These are phyloP conservation scores for Cryptococcus deneoformans DNA, from an alignment of 1,284 basidiomycete genomes.

Conservation along the genomic window DNA sequence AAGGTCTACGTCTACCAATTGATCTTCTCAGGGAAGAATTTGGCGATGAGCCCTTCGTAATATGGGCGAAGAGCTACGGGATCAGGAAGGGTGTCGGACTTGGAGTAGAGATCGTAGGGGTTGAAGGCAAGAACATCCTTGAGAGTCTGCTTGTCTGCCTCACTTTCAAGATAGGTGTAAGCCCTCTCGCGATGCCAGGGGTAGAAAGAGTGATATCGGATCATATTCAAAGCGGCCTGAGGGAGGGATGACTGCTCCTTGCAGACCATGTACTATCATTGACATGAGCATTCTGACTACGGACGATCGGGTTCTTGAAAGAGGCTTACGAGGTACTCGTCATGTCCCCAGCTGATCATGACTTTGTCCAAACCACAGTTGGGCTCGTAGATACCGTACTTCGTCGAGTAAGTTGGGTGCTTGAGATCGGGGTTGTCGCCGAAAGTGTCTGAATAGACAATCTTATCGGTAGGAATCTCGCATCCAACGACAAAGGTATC, in stretches of 20 bases:
- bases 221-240: constrained; percentile 80
- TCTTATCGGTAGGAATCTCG: constrained; percentile 73
- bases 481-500: constrained; percentile 88
- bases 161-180: constrained; percentile 72
- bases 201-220: constrained; percentile 92
- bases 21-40: constrained; percentile 75
- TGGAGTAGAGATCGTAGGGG: constrained; percentile 86
- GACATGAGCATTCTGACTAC: constrained; percentile 53
- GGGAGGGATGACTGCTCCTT: constrained; percentile 56
- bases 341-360: constrained; percentile 82
- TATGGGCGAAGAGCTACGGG: constrained; percentile 69
- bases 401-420: constrained; percentile 71
- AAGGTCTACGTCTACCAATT: constrained; percentile 65
- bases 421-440: constrained; percentile 69
- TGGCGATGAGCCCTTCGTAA: constrained; percentile 74
- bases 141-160: constrained; percentile 51
- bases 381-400: constrained; percentile 77
- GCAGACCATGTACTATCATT: neutral
- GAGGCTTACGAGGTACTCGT: constrained; percentile 57
- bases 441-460: constrained; percentile 84
- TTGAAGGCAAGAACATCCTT: constrained; percentile 46
- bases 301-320: constrained; percentile 33
- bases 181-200: constrained; percentile 89
- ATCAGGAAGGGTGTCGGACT: constrained; percentile 69
- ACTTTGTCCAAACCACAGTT: constrained; percentile 86